A percentile compares a stretch with the other conserved stretches of the same genome.
Evolutionary conservation across 2,329 filamentous ascomycete genomes (phyloP).

Genomic region (Aphanoascus verrucosus): DNA sequence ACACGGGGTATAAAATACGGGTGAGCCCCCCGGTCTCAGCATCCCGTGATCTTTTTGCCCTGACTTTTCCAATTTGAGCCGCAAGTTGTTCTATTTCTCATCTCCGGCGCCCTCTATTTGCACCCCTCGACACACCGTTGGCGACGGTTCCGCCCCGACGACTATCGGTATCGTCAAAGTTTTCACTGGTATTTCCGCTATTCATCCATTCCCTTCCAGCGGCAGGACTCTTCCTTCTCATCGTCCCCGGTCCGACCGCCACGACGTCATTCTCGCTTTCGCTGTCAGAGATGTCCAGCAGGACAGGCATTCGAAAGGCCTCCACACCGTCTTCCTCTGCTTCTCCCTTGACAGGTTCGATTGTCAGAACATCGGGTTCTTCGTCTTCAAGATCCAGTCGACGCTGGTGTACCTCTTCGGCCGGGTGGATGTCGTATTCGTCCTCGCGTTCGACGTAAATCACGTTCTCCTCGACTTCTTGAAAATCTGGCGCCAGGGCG

Average conservation of each 20-base stretch:
- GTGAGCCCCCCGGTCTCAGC: background rate
- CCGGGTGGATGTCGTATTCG: conserved; percentile 94
- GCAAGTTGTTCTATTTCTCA: conserved; percentile 16
- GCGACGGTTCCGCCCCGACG: conserved; percentile 13
- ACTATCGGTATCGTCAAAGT: conserved; percentile 20
- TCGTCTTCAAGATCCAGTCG: conserved; percentile 87
- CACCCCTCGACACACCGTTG: conserved; percentile 14
- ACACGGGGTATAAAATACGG: no score
- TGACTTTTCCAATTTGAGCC: background rate
- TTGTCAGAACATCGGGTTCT: conserved; percentile 76
- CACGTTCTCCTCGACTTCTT: conserved; percentile 94
- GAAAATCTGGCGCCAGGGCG: conserved; percentile 89
- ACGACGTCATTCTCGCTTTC: conserved; percentile 87
- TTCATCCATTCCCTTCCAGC: conserved; percentile 56
- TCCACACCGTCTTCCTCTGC: conserved; percentile 44
- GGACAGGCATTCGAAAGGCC: conserved; percentile 80
- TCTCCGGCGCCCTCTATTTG: conserved; percentile 26
- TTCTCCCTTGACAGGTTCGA: conserved; percentile 55
- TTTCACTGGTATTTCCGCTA: conserved; percentile 22
- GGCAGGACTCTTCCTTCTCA: conserved; percentile 73
- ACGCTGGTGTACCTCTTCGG: conserved; percentile 86
- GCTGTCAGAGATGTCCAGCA: conserved; percentile 86
- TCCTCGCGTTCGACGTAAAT: conserved; percentile 94
- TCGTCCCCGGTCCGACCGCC: conserved; percentile 62
- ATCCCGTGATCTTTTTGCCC: background rate